Evolutionary conservation across 2,329 filamentous ascomycete genomes (phyloP).

Genomic region (Microdochium trichocladiopsis): DNA sequence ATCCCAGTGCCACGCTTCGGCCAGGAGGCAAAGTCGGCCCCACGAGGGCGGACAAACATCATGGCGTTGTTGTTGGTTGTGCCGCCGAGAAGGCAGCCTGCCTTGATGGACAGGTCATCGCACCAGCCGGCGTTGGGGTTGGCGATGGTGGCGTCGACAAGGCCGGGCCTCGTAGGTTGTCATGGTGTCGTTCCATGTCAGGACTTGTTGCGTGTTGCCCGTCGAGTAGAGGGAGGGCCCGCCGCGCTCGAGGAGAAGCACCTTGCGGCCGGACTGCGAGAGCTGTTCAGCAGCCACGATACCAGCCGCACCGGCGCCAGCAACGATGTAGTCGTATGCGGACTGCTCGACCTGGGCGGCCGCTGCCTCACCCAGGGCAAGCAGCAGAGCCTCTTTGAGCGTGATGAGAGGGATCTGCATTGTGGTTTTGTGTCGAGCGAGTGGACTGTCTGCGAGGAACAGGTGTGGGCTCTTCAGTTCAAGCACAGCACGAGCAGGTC

Average conservation of each 20-base stretch:
- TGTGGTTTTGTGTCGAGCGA: neutral
- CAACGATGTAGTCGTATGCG: constrained; percentile 20
- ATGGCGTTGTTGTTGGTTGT: constrained; percentile 17
- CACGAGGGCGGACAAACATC: constrained; percentile 13
- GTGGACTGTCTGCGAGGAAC: too few relatives aligned
- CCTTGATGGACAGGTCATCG: constrained; percentile 15
- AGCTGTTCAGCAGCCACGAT: constrained; percentile 4
- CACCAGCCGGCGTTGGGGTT: constrained; percentile 10
- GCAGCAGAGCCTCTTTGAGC: constrained; percentile 4
- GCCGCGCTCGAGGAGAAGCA: constrained; percentile 6
- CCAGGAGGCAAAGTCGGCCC: constrained; percentile 6
- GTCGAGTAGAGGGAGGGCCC: constrained; percentile 7
- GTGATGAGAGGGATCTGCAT: neutral
- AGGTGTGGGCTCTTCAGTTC: too few relatives aligned
- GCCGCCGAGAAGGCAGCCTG: constrained; percentile 24
- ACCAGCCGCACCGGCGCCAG: constrained; percentile 15
- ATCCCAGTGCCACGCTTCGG: constrained; percentile 10
- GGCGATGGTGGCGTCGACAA: constrained; percentile 6
- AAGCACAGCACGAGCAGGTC: too few relatives aligned
- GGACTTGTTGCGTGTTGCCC: constrained; percentile 7
- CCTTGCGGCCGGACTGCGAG: constrained; percentile 1
- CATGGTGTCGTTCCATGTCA: constrained; percentile 16
- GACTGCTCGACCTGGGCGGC: constrained; percentile 3
- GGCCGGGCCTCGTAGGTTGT: constrained; percentile 12
- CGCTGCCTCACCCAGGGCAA: constrained; percentile 1